A percentile compares a stretch with the other conserved stretches of the same genome.
These are phyloP conservation scores for Rosa rugosa DNA, from an alignment of 306 rosid genomes.

Conservation along the genomic window DNA sequence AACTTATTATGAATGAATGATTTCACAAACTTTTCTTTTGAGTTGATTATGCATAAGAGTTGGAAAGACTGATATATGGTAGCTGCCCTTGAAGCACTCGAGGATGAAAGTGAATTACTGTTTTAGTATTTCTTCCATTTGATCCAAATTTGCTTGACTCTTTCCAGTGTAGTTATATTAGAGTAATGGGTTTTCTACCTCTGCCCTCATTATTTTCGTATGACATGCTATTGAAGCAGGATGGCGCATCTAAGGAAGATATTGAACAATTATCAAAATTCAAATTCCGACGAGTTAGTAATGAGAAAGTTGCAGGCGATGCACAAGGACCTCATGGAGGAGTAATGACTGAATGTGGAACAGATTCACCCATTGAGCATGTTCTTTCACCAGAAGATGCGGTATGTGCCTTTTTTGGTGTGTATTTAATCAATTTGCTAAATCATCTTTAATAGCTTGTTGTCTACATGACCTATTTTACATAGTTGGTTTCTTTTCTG, in stretches of 20 bases:
- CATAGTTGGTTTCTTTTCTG: conserved; percentile 8
- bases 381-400: conserved; percentile 81
- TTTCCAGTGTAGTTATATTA: background rate
- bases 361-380: conserved; percentile 68
- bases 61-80: background rate
- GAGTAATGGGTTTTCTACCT: background rate
- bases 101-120: background rate
- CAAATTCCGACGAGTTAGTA: conserved; percentile 56
- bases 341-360: conserved; percentile 75
- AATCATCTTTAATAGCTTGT: background rate
- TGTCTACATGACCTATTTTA: background rate
- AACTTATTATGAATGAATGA: background rate
- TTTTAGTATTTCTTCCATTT: background rate
- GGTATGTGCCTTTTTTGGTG: conserved; percentile 38
- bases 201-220: background rate
- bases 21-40: background rate
- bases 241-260: conserved; percentile 96
- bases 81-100: background rate
- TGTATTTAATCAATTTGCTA: background rate
- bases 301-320: conserved; percentile 52
- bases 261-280: conserved; percentile 77
- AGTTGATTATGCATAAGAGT: background rate
- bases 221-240: conserved; percentile 48
- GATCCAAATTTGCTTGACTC: background rate
- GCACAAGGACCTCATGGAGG: conserved; percentile 68